phyloP scores from a whole-genome alignment of 2,329 filamentous ascomycete genomes.

The Claviceps lovelessii region DNA sequence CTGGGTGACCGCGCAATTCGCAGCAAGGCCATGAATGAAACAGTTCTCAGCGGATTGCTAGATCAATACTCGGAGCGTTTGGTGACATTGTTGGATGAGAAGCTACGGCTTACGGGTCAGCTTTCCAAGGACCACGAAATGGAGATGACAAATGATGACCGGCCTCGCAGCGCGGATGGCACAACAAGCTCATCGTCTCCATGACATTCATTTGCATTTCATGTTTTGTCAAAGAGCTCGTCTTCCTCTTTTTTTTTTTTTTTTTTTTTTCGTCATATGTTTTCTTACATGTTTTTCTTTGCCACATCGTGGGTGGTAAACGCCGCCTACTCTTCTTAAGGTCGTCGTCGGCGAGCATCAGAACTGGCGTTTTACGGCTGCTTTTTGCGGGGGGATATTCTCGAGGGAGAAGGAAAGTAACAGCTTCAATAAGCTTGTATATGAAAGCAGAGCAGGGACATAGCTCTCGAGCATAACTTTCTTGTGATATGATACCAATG shows the following conservation, averaged over 20 bases:
- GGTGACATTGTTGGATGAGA: conserved; percentile 58
- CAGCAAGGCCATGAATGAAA: conserved; percentile 41
- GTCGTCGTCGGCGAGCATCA: not conserved
- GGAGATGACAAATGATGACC: conserved; percentile 16
- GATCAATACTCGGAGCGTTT: conserved; percentile 64
- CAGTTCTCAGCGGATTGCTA: conserved; percentile 46
- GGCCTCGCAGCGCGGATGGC: conserved; percentile 20
- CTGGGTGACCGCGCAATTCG: conserved; percentile 42
- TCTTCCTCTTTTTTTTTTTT: not conserved
- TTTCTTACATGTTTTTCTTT: not conserved
- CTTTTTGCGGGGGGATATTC: not conserved
- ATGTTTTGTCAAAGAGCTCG: conserved; percentile 1
- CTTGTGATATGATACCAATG: conserved; percentile 23
- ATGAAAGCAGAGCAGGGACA: conserved; percentile 4
- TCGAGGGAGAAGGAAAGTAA: not conserved
- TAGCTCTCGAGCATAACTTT: conserved; percentile 8
- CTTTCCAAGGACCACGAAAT: conserved; percentile 16
- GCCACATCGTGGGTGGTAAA: not conserved
- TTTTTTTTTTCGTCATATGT: not conserved
- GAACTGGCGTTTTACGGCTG: conserved; percentile 5
- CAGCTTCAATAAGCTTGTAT: conserved; percentile 2
- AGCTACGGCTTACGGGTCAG: conserved; percentile 38
- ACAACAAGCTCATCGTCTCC: conserved; percentile 22
- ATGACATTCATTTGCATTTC: conserved; percentile 10
- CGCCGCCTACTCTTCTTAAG: not conserved